Percentiles rank a stretch among this genome's conserved stretches.
phyloP scores from a whole-genome alignment of 805 yeast species.

The Priceomyces carsonii region DNA sequence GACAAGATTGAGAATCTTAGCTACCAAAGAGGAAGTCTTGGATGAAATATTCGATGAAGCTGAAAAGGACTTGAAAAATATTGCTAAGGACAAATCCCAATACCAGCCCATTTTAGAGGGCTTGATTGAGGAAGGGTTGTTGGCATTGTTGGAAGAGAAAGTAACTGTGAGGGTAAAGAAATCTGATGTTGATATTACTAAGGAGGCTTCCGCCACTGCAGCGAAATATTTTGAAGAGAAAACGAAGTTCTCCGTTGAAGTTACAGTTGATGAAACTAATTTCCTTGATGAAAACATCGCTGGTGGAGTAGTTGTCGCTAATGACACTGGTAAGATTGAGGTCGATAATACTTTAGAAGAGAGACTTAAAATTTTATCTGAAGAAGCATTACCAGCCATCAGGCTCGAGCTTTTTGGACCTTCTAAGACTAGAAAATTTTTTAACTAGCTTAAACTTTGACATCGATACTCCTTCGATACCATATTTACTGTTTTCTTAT shows the following conservation, averaged over 20 bases:
- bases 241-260: conserved; percentile 56
- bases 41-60: conserved; percentile 74
- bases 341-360: conserved; percentile 93
- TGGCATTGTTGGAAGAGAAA: conserved; percentile 69
- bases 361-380: conserved; percentile 79
- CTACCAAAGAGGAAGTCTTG: conserved; percentile 77
- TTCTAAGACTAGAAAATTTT: conserved; percentile 84
- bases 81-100: conserved; percentile 53
- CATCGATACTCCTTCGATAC: no score
- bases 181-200: conserved; percentile 59
- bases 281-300: conserved; percentile 64
- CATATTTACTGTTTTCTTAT: no score
- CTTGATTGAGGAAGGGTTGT: conserved; percentile 74
- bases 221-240: conserved; percentile 61
- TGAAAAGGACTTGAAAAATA: conserved; percentile 55
- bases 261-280: conserved; percentile 55
- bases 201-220: conserved; percentile 63
- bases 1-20: conserved; percentile 86
- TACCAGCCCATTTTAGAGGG: conserved; percentile 74
- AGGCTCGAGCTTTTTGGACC: conserved; percentile 89
- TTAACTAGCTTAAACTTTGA: conserved; percentile 52
- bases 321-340: conserved; percentile 78
- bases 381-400: conserved; percentile 88
- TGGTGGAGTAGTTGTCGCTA: conserved; percentile 82
- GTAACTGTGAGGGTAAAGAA: conserved; percentile 69